A percentile compares a stretch with the other conserved stretches of the same genome.
These are phyloP conservation scores for Odontarrhena argentea DNA, from an alignment of 345 rosid genomes.

Conservation along the genomic window DNA sequence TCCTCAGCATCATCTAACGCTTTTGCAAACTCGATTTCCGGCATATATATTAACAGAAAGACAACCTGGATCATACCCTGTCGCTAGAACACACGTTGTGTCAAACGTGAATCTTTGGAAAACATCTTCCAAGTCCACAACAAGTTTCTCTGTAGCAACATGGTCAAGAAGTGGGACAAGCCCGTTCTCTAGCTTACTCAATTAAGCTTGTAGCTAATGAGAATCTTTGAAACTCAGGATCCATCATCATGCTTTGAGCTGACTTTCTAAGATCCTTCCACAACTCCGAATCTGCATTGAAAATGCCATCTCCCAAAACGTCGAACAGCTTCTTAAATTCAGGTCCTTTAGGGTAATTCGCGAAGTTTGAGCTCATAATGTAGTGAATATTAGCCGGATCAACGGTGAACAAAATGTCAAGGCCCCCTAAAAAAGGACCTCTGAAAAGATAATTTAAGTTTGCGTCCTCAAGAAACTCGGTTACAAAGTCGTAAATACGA, in stretches of 20 bases:
- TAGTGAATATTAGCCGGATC: constrained; percentile 64
- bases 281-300: constrained; percentile 47
- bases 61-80: constrained; percentile 49
- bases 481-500: constrained; percentile 42
- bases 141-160: constrained; percentile 31
- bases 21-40: constrained; percentile 39
- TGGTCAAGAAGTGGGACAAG: constrained; percentile 54
- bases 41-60: constrained; percentile 49
- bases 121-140: constrained; percentile 51
- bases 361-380: constrained; percentile 59
- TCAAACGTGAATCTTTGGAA: constrained; percentile 58
- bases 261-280: constrained; percentile 57
- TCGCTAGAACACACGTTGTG: constrained; percentile 42
- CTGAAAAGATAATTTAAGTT: constrained; percentile 42
- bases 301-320: constrained; percentile 65
- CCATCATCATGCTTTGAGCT: constrained; percentile 41
- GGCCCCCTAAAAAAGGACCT: constrained; percentile 45
- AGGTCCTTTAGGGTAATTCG: constrained; percentile 61
- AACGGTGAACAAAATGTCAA: constrained; percentile 45
- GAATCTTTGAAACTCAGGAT: constrained; percentile 38
- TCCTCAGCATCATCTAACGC: constrained; percentile 55
- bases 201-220: constrained; percentile 39
- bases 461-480: constrained; percentile 36
- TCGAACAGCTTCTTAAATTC: constrained; percentile 58
- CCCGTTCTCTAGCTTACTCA: constrained; percentile 47